Conservation (phyloP, 1,139 yeast species). For the Taiozyma onychis region DNA sequence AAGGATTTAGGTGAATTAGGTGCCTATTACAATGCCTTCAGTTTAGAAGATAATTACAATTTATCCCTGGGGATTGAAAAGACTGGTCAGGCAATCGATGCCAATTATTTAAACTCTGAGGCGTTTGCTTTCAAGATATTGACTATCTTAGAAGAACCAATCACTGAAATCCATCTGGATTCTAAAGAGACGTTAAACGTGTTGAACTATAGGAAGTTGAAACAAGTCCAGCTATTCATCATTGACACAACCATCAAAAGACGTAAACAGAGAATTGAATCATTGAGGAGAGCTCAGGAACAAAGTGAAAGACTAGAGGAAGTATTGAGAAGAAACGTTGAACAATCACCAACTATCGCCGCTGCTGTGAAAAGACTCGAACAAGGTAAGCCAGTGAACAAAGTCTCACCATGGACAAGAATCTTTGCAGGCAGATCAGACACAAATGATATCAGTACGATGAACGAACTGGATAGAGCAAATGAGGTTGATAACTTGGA, state of each 20-base stretch:
- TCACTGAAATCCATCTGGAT: slow-evolving; percentile 77
- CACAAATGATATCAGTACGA: slow-evolving; percentile 27
- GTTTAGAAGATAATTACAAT: slow-evolving; percentile 50
- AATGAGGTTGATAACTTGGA: slow-evolving; percentile 26
- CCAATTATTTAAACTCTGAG: slow-evolving; percentile 61
- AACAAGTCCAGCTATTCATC: slow-evolving; percentile 59
- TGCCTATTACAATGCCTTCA: slow-evolving; percentile 58
- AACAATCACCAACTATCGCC: slow-evolving; percentile 26
- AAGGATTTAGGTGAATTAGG: slow-evolving; percentile 35
- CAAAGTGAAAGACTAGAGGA: slow-evolving; percentile 26
- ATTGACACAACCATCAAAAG: slow-evolving; percentile 28
- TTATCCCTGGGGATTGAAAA: slow-evolving; percentile 55
- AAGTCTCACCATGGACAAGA: slow-evolving; percentile 18
- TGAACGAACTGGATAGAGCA: slow-evolving; percentile 30
- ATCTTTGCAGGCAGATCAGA: slow-evolving; percentile 18
- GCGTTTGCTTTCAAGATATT: slow-evolving; percentile 64
- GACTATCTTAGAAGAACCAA: slow-evolving; percentile 74
- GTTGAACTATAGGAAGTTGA: slow-evolving; percentile 63
- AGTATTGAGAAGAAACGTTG: slow-evolving; percentile 25
- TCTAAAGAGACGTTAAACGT: slow-evolving; percentile 63
- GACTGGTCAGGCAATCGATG: slow-evolving; percentile 77
- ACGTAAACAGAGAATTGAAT: slow-evolving; percentile 22
- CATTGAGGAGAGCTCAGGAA: slow-evolving; percentile 25
- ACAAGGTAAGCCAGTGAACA: slow-evolving; percentile 15
- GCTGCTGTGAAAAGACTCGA: slow-evolving; percentile 25